phyloP scores from a whole-genome alignment of 305 asterid species.

The Fraxinus ornus region DNA sequence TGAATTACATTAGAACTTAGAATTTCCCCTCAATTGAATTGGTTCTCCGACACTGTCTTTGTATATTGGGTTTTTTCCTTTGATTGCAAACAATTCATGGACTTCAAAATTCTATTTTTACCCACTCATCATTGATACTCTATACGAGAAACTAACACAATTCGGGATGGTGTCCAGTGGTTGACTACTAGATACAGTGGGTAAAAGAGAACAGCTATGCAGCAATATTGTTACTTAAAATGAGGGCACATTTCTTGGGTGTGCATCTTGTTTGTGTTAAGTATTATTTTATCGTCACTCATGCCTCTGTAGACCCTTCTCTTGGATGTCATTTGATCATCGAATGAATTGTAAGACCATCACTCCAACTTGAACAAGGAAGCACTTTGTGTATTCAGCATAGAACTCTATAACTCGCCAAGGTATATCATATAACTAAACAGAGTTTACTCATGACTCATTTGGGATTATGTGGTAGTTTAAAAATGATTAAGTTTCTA shows the following conservation, averaged over 20 bases:
- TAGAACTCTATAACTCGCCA: neutral
- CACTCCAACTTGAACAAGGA: neutral
- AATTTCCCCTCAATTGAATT: neutral
- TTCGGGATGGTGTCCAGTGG: neutral
- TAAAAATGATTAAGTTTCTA: neutral
- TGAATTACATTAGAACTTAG: neutral
- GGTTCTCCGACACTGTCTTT: neutral
- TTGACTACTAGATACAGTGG: neutral
- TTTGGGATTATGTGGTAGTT: neutral
- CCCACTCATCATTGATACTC: neutral
- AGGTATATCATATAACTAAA: neutral
- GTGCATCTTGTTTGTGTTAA: neutral
- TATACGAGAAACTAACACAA: neutral
- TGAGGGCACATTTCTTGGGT: neutral
- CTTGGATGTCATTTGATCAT: neutral
- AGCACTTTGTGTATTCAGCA: neutral
- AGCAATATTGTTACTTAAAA: neutral
- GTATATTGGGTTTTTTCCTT: neutral
- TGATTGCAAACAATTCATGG: neutral
- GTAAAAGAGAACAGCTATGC: neutral
- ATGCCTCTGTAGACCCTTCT: neutral
- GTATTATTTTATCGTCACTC: neutral
- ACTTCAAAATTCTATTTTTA: neutral
- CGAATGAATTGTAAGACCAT: neutral
- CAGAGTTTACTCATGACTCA: neutral